These are phyloP conservation scores for Paradendryphiella salina DNA, from an alignment of 2,329 filamentous ascomycete genomes.

Conservation along the genomic window DNA sequence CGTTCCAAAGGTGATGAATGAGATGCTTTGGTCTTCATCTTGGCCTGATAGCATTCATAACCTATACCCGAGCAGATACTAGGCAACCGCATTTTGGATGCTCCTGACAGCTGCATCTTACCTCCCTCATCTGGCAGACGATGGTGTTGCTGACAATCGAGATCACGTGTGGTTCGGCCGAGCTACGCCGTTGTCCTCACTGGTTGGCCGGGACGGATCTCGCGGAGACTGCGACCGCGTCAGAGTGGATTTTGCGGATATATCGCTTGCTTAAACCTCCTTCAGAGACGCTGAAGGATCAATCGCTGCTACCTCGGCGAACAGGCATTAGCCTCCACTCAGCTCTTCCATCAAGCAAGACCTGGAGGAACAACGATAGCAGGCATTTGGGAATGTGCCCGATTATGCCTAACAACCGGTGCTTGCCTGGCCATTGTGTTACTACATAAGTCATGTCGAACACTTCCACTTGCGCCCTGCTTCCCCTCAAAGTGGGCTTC, in stretches of 20 bases:
- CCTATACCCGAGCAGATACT: neutral
- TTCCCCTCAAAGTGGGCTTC: no score
- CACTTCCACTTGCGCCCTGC: no score
- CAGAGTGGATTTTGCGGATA: neutral
- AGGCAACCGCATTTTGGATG: neutral
- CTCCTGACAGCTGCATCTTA: neutral
- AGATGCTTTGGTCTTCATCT: neutral
- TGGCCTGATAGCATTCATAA: neutral
- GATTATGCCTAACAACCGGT: neutral
- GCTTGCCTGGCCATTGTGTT: no score
- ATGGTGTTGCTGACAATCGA: constrained; percentile 1
- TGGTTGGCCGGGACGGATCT: neutral
- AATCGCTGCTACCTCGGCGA: neutral
- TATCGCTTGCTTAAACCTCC: neutral
- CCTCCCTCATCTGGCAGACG: neutral
- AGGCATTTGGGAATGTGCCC: neutral
- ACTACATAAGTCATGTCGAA: no score
- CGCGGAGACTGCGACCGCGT: neutral
- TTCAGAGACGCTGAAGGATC: neutral
- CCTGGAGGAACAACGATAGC: neutral
- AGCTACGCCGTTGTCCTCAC: neutral
- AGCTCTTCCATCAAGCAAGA: neutral
- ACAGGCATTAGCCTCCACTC: neutral
- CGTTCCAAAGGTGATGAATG: neutral
- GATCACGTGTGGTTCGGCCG: constrained; percentile 5